phyloP scores from a whole-genome alignment of 768 basidiomycete genomes.

The Piloderma croceum region DNA sequence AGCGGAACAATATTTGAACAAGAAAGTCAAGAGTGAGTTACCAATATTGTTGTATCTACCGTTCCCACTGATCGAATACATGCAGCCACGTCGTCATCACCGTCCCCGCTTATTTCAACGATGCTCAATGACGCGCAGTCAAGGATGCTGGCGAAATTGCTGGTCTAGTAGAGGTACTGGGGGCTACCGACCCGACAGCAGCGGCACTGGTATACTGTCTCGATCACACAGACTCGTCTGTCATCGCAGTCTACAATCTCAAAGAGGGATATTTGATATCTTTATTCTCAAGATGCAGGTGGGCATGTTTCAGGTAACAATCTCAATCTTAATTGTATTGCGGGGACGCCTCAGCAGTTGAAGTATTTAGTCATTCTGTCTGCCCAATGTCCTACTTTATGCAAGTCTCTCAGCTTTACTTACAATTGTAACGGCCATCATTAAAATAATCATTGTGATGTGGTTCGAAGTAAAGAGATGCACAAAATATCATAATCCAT shows the following conservation, averaged over 20 bases:
- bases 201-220: constrained; percentile 98
- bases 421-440: too few species aligned
- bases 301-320: constrained; percentile 99
- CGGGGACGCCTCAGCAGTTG: too few species aligned
- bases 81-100: constrained; percentile 83
- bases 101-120: constrained; percentile 98
- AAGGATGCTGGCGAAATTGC: constrained; percentile 98
- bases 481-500: too few species aligned
- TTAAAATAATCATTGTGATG: too few species aligned
- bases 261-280: constrained; percentile 98
- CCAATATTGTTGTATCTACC: not conserved
- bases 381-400: too few species aligned
- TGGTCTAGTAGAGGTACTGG: constrained; percentile 95
- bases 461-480: too few species aligned
- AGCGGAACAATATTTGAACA: constrained; percentile 88
- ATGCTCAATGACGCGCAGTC: constrained; percentile 97
- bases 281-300: constrained; percentile 99
- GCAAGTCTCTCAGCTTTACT: too few species aligned
- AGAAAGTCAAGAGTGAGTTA: constrained; percentile 80
- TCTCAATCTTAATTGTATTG: too few species aligned
- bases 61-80: constrained; percentile 5
- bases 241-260: constrained; percentile 97
- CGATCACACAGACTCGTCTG: constrained; percentile 70
- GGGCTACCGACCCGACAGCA: constrained; percentile 98
- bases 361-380: too few species aligned